These are phyloP conservation scores for Coccinonectria pachysandricola DNA, from an alignment of 2,329 filamentous ascomycete genomes.

Conservation along the genomic window DNA sequence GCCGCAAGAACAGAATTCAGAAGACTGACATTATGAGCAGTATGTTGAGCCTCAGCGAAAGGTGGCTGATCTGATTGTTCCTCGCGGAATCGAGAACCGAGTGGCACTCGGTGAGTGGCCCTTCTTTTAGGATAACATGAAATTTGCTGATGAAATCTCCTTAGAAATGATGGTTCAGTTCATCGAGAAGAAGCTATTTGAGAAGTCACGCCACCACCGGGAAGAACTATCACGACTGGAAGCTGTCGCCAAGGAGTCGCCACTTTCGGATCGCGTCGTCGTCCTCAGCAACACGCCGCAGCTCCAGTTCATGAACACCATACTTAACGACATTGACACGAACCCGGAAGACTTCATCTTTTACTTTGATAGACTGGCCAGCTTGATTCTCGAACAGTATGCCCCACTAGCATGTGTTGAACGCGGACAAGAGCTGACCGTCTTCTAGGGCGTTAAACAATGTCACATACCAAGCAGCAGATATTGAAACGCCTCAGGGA, in stretches of 20 bases:
- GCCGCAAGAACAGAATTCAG: no score
- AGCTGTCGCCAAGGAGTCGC: slow-evolving; percentile 56
- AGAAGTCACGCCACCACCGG: slow-evolving; percentile 78
- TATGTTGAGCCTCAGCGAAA: slow-evolving; percentile 88
- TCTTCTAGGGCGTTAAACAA: slow-evolving; percentile 60
- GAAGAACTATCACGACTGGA: slow-evolving; percentile 69
- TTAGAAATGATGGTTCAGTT: slow-evolving; percentile 86
- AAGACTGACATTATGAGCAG: slow-evolving; percentile 23
- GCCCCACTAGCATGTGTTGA: slow-evolving; percentile 9
- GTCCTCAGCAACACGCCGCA: slow-evolving; percentile 70
- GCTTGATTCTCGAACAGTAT: slow-evolving; percentile 72
- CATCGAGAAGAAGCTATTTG: slow-evolving; percentile 74
- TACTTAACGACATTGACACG: slow-evolving; percentile 72
- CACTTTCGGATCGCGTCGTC: slow-evolving; percentile 65
- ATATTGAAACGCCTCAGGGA: slow-evolving; percentile 62
- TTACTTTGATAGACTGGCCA: slow-evolving; percentile 84
- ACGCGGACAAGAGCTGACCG: slow-evolving; percentile 2
- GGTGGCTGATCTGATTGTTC: slow-evolving; percentile 90
- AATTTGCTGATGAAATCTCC: no score
- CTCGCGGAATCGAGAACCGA: slow-evolving; percentile 85
- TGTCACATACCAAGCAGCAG: slow-evolving; percentile 53
- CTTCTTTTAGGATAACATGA: no score
- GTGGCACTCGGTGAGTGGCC: slow-evolving; percentile 79
- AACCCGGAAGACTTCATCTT: slow-evolving; percentile 88
- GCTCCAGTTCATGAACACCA: slow-evolving; percentile 78